A percentile compares a stretch with the other conserved stretches of the same genome.
phyloP scores from a whole-genome alignment of 2,329 filamentous ascomycete genomes.

The Colletotrichum filicis region DNA sequence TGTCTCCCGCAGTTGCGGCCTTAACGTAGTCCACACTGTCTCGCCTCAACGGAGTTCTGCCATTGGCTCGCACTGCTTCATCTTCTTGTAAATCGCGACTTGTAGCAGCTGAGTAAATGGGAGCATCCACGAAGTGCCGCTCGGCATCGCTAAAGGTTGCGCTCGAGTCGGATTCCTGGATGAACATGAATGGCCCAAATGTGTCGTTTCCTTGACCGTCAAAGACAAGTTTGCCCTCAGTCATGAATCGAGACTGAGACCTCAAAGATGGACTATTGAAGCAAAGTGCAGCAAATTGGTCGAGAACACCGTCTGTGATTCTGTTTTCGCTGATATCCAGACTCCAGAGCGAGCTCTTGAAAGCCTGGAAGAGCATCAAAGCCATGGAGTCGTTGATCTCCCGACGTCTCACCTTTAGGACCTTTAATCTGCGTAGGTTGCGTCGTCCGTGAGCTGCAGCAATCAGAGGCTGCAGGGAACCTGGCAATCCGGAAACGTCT shows the following conservation, averaged over 20 bases:
- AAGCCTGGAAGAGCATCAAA: constrained; percentile 46
- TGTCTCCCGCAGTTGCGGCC: constrained; percentile 26
- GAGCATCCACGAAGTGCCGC: constrained; percentile 61
- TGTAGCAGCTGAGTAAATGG: constrained; percentile 49
- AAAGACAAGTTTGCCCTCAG: constrained; percentile 57
- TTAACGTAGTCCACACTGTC: constrained; percentile 49
- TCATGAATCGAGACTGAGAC: constrained; percentile 50
- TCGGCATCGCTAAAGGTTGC: constrained; percentile 55
- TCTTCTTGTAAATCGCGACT: constrained; percentile 40
- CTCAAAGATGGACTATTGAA: constrained; percentile 47
- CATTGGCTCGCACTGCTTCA: constrained; percentile 42
- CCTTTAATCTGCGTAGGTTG: constrained; percentile 57
- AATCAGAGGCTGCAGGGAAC: constrained; percentile 52
- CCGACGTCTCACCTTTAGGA: constrained; percentile 61
- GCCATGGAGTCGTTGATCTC: constrained; percentile 56
- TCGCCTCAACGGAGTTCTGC: constrained; percentile 41
- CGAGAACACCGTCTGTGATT: constrained; percentile 58
- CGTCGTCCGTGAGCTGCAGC: constrained; percentile 44
- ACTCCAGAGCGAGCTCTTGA: constrained; percentile 62
- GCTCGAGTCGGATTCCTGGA: constrained; percentile 61
- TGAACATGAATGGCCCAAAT: constrained; percentile 55
- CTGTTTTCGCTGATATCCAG: constrained; percentile 65
- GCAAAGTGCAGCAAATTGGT: constrained; percentile 44
- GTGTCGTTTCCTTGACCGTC: constrained; percentile 42
- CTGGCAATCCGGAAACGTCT: constrained; percentile 62